Evolutionary conservation across 306 rosid species (phyloP).

Genomic region (Rubus parviflorus): DNA sequence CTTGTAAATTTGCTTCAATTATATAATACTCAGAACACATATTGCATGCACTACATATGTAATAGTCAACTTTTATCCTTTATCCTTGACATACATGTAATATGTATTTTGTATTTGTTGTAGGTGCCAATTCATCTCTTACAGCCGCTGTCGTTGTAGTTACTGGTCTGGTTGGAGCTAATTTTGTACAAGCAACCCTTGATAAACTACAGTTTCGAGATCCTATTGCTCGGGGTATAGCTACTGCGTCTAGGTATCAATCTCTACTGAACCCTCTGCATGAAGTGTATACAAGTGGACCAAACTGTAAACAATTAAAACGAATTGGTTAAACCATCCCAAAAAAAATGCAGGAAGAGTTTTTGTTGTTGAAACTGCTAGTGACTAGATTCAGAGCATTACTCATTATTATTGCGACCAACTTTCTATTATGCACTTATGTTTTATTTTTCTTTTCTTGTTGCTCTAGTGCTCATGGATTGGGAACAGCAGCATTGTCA

Average conservation of each 20-base stretch:
- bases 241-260: constrained; percentile 92
- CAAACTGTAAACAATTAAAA: background rate
- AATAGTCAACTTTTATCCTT: background rate
- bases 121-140: constrained; percentile 87
- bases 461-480: constrained; percentile 78
- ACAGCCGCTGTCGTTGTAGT: constrained; percentile 92
- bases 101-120: constrained; percentile 9
- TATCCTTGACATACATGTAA: background rate
- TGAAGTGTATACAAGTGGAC: background rate
- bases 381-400: background rate
- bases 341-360: background rate
- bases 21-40: background rate
- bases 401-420: background rate
- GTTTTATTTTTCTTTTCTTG: constrained; percentile 14
- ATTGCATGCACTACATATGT: background rate
- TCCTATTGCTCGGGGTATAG: constrained; percentile 96
- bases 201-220: constrained; percentile 75
- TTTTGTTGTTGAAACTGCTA: background rate
- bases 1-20: background rate
- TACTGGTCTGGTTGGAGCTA: constrained; percentile 94
- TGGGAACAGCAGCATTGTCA: constrained; percentile 94
- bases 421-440: background rate
- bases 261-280: background rate
- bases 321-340: background rate
- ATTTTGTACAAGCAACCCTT: constrained; percentile 82